These are phyloP conservation scores for Clarkia xantiana DNA, from an alignment of 345 rosid species.

Conservation along the genomic window DNA sequence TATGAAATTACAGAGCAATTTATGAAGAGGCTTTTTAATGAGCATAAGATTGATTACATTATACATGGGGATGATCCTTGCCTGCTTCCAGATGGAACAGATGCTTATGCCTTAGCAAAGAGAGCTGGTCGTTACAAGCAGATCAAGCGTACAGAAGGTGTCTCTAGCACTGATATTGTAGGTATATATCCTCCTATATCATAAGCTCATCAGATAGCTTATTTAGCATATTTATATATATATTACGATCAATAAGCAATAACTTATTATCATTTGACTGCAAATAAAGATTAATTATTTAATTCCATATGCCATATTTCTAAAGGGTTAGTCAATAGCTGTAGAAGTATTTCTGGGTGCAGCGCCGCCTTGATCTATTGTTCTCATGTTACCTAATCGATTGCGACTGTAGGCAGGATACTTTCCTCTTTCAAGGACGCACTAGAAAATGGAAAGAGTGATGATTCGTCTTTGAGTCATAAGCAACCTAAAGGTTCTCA, in stretches of 20 bases:
- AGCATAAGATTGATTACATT: slow-evolving; percentile 69
- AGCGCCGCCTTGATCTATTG: not conserved
- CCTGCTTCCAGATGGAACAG: slow-evolving; percentile 84
- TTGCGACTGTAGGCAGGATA: slow-evolving; percentile 52
- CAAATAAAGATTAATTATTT: no score
- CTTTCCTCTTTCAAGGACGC: slow-evolving; percentile 43
- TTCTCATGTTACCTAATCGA: not conserved
- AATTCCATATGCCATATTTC: no score
- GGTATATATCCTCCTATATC: slow-evolving; percentile 26
- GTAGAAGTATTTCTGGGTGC: not conserved
- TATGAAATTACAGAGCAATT: slow-evolving; percentile 77
- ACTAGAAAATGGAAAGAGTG: slow-evolving; percentile 16
- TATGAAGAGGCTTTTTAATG: slow-evolving; percentile 66
- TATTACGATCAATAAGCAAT: no score
- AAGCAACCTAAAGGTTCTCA: slow-evolving; percentile 22
- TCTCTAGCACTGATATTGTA: slow-evolving; percentile 97
- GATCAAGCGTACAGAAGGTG: slow-evolving; percentile 96
- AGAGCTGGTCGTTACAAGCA: slow-evolving; percentile 87
- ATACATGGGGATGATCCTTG: slow-evolving; percentile 98
- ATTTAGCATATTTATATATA: not conserved
- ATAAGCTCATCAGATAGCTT: slow-evolving; percentile 4
- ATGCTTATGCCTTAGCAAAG: slow-evolving; percentile 85
- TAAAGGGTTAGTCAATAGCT: no score
- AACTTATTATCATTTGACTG: no score
- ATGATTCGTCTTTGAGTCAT: slow-evolving; percentile 20